Conservation (phyloP, 192 early-diverging fungal species). For the Pecoramyces ruminantium region DNA sequence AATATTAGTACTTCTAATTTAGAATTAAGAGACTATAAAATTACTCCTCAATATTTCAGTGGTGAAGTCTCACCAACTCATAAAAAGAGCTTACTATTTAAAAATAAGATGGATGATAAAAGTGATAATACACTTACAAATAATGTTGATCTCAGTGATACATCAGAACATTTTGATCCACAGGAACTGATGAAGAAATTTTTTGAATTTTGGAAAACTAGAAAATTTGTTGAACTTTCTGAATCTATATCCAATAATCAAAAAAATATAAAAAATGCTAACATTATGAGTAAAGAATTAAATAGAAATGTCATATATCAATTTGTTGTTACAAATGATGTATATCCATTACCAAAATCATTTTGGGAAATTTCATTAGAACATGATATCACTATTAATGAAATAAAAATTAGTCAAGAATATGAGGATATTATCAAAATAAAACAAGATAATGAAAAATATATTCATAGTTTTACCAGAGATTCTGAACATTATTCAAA, state of each 20-base stretch:
- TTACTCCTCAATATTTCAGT: background rate
- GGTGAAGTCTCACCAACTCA: background rate
- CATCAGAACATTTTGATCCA: slow-evolving; percentile 17
- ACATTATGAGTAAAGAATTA: slow-evolving; percentile 74
- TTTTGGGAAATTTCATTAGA: slow-evolving; percentile 18
- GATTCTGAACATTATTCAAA: background rate
- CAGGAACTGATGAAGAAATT: background rate
- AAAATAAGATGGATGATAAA: slow-evolving; percentile 11
- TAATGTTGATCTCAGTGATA: slow-evolving; percentile 14
- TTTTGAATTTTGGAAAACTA: slow-evolving; percentile 6
- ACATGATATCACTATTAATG: background rate
- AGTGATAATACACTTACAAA: slow-evolving; percentile 7
- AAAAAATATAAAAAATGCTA: slow-evolving; percentile 70
- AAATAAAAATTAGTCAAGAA: background rate
- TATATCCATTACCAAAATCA: background rate
- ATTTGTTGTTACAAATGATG: slow-evolving; percentile 30
- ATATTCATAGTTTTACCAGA: background rate
- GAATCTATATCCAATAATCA: background rate
- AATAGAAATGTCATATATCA: slow-evolving; percentile 66
- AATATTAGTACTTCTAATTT: background rate
- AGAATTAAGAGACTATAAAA: background rate
- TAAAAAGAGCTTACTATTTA: slow-evolving; percentile 42
- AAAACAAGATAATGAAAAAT: background rate
- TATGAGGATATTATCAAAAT: background rate
- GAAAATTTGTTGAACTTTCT: slow-evolving; percentile 12